These are phyloP conservation scores for Cicer arietinum DNA, from an alignment of 306 rosid genomes.

Conservation along the genomic window DNA sequence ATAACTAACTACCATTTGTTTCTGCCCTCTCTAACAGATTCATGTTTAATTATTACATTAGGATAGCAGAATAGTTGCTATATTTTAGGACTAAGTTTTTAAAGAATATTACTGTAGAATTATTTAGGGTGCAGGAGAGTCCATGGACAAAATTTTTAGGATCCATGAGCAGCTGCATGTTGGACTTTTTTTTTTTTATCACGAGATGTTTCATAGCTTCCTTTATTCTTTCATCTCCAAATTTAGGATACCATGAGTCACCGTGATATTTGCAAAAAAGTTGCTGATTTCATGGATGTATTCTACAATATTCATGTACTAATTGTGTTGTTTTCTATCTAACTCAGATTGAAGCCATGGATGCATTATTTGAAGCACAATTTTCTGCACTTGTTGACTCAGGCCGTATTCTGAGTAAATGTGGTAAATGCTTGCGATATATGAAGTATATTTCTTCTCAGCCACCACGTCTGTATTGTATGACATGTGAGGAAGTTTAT, in stretches of 20 bases:
- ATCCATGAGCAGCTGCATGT: slow-evolving; percentile 17
- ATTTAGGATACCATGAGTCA: slow-evolving; percentile 18
- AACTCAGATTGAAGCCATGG: slow-evolving; percentile 93
- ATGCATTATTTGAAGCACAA: slow-evolving; percentile 93
- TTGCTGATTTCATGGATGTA: slow-evolving; percentile 36
- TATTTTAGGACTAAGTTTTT: slow-evolving; percentile 8
- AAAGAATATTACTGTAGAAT: slow-evolving; percentile 20
- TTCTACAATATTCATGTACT: slow-evolving; percentile 35
- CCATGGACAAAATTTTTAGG: slow-evolving; percentile 10
- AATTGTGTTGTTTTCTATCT: slow-evolving; percentile 41
- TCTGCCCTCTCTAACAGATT: not conserved
- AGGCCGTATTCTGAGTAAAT: slow-evolving; percentile 82
- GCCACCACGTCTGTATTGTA: slow-evolving; percentile 86
- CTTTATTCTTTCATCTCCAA: slow-evolving; percentile 32
- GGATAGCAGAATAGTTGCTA: slow-evolving; percentile 15
- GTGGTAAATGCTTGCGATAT: slow-evolving; percentile 95
- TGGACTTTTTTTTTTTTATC: not conserved
- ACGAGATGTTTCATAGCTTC: slow-evolving; percentile 23
- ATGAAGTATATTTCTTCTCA: slow-evolving; percentile 87
- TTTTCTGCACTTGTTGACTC: slow-evolving; percentile 86
- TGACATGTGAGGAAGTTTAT: slow-evolving; percentile 90
- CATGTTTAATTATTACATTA: slow-evolving; percentile 17
- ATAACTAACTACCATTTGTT: too few species aligned
- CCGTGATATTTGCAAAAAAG: slow-evolving; percentile 23
- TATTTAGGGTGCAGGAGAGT: slow-evolving; percentile 2